These are phyloP conservation scores for Aphanomyces cochlioides DNA, from an alignment of 352 stramenopile genomes.

Conservation along the genomic window DNA sequence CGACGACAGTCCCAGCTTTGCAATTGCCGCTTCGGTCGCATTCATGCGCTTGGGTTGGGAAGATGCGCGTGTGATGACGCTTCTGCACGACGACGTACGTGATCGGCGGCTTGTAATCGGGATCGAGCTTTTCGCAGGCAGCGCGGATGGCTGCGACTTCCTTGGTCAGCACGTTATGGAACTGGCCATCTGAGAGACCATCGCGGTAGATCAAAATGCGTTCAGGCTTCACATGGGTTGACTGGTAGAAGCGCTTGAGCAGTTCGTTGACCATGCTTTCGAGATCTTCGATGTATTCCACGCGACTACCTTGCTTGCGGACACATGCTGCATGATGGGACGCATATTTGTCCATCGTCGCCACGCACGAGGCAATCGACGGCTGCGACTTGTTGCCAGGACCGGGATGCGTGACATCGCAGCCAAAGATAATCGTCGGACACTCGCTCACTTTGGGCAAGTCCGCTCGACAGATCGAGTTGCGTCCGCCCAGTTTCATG, in stretches of 20 bases:
- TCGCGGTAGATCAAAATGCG: slow-evolving; percentile 85
- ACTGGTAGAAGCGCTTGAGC: slow-evolving; percentile 64
- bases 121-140: slow-evolving; percentile 55
- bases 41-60: slow-evolving; percentile 42
- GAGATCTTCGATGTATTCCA: slow-evolving; percentile 69
- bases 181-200: slow-evolving; percentile 84
- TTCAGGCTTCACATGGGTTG: slow-evolving; percentile 54
- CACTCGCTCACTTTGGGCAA: slow-evolving; percentile 45
- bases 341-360: slow-evolving; percentile 74
- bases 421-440: slow-evolving; percentile 76
- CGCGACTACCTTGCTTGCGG: slow-evolving; percentile 66
- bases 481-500: slow-evolving; percentile 67
- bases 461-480: slow-evolving; percentile 45
- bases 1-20: slow-evolving; percentile 76
- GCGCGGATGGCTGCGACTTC: slow-evolving; percentile 73
- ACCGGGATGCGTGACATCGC: slow-evolving; percentile 77
- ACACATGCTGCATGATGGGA: slow-evolving; percentile 65
- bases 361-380: slow-evolving; percentile 76
- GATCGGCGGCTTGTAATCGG: slow-evolving; percentile 61
- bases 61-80: slow-evolving; percentile 82
- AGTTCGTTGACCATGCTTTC: slow-evolving; percentile 63
- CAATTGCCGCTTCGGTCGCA: slow-evolving; percentile 66
- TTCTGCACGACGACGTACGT: slow-evolving; percentile 88
- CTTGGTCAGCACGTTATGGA: slow-evolving; percentile 71
- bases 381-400: slow-evolving; percentile 64